A percentile compares a stretch with the other conserved stretches of the same genome.
Evolutionary conservation across 345 rosid species (phyloP).

Genomic region (Lepidium aucheri): DNA sequence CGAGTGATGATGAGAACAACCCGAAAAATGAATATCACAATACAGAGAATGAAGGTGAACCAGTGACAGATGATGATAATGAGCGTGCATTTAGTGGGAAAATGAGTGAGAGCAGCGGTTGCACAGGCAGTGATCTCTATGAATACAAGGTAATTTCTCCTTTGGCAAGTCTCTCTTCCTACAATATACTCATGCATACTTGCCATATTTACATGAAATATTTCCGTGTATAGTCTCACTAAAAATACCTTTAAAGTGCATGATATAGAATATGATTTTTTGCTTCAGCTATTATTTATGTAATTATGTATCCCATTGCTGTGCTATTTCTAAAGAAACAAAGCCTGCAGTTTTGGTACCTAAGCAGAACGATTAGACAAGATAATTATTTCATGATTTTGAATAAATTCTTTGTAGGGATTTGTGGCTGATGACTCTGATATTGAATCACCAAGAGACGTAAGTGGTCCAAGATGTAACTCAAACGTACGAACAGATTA

Average conservation of each 20-base stretch:
- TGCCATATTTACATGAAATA: background rate
- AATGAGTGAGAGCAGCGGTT: constrained; percentile 87
- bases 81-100: constrained; percentile 77
- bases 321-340: background rate
- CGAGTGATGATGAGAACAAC: constrained; percentile 86
- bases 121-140: constrained; percentile 76
- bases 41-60: constrained; percentile 84
- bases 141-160: constrained; percentile 67
- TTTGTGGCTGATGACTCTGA: constrained; percentile 86
- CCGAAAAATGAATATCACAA: constrained; percentile 73
- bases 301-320: background rate
- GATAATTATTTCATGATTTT: background rate
- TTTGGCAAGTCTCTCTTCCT: constrained; percentile 14
- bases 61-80: constrained; percentile 69
- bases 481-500: constrained; percentile 37
- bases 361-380: background rate
- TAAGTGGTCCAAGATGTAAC: constrained; percentile 36
- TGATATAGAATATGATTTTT: background rate
- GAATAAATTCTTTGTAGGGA: constrained; percentile 39
- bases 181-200: background rate
- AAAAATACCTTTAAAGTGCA: background rate
- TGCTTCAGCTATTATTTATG: background rate
- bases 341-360: background rate
- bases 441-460: constrained; percentile 52
- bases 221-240: background rate